Percentiles rank a stretch among this genome's conserved stretches.
These are phyloP conservation scores for Lyophyllum semitale DNA, from an alignment of 768 basidiomycete genomes.

Conservation along the genomic window DNA sequence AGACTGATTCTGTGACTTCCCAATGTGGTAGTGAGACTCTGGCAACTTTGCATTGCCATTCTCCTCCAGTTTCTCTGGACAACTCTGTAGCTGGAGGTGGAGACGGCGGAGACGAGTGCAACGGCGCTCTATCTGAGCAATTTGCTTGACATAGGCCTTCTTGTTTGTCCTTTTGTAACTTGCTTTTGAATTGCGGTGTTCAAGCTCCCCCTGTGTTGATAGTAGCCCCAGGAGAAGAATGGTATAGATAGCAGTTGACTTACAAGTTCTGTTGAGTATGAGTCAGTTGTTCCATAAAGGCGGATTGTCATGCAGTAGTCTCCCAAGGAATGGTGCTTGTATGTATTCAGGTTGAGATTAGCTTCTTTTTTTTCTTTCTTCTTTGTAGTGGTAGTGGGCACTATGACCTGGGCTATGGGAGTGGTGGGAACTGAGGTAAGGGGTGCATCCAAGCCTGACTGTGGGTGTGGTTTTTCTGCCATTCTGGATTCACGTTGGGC, in stretches of 20 bases:
- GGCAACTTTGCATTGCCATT: not conserved
- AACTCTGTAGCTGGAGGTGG: not conserved
- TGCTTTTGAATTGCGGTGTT: too few species aligned
- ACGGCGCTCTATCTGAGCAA: not conserved
- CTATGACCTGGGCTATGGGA: too few species aligned
- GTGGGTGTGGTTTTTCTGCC: too few species aligned
- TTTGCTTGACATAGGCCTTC: not conserved
- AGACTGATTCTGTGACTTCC: not conserved
- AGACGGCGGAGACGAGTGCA: too few species aligned
- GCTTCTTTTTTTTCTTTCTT: not conserved
- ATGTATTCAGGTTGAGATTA: not conserved
- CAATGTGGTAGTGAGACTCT: not conserved
- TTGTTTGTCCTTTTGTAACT: not conserved
- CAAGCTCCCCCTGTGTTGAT: too few species aligned
- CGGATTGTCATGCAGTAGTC: not conserved
- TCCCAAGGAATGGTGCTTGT: not conserved
- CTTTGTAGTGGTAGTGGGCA: too few species aligned
- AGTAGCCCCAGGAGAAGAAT: not conserved
- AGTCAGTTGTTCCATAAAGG: too few species aligned
- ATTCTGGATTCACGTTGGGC: too few species aligned
- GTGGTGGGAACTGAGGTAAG: too few species aligned
- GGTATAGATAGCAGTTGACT: not conserved
- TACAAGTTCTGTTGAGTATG: too few species aligned
- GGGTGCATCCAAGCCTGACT: too few species aligned
- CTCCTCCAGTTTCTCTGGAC: not conserved